Base-by-base conservation (phyloP, 441 rosid genomes). In the Eutrema salsugineum region DNA sequence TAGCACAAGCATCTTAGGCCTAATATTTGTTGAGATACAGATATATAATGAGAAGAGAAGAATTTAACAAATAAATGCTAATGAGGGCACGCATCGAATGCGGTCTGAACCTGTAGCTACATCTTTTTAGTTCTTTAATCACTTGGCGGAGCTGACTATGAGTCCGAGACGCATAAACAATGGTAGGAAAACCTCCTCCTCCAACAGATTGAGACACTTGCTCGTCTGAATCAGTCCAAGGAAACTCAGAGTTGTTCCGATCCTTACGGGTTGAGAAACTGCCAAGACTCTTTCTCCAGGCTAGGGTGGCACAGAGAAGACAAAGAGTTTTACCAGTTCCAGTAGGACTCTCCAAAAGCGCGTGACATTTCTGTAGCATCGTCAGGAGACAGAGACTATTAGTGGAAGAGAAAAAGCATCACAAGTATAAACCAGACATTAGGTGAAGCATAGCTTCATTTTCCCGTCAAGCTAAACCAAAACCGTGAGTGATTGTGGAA, bases 111-210 rank as follows among this genome's bases (percentile, higher is more conserved):
- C 99, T 91, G 86, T 95, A 95, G 77, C 76, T 89, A 82, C 92
- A 81, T 86, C 97, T 83, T 82, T 82, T 93, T 68, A 95, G 75
- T 79, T 95, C 98, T 79, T 82, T 88, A 76, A 93, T 75, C 64
- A 93, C 98, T 87, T 95, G 99, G 22, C 91, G 94, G 27, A 95
- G 92, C 82, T 93, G 99, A 79, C 99, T 93, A 76, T 93, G 97
- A 77, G 97, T 95, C 49, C 98, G 93, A 0, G 99, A 91, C 36
- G 98, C 83, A 58, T 95, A 93, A 11, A 91, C 79, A 12, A 95
- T 89, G n/a, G 88, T 84, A 15, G 99, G 99, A 66, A 83, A 87
- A 48, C 65, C 63, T 72, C 79, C 74, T 50, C 86, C 87, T 47
- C 84, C 90, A n/a, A n/a, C n/a, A 0, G 87, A 80, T 72, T 72